Percentiles rank a stretch among this genome's conserved stretches.
Evolutionary conservation across 2,329 filamentous ascomycete genomes (phyloP).

Genomic region (Colletotrichum siamense): DNA sequence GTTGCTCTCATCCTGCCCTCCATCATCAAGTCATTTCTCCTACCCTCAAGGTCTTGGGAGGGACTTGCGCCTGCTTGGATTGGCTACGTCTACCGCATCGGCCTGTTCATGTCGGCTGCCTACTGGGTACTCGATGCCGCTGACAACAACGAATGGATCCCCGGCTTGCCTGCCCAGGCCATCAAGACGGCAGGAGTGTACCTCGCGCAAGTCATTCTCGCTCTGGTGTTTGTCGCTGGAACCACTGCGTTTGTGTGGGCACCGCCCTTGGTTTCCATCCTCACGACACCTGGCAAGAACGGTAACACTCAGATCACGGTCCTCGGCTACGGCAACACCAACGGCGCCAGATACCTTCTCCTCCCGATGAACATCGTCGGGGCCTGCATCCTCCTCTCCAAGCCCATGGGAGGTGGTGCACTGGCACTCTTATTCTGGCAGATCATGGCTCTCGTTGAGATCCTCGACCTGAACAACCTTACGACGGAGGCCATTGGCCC

Average conservation of each 20-base stretch:
- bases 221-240: slow-evolving; percentile 81
- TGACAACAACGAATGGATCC: slow-evolving; percentile 84
- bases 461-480: slow-evolving; percentile 65
- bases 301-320: slow-evolving; percentile 71
- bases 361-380: slow-evolving; percentile 80
- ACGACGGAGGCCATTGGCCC: slow-evolving; percentile 80
- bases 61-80: slow-evolving; percentile 87
- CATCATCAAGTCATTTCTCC: slow-evolving; percentile 80
- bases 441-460: slow-evolving; percentile 77
- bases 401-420: slow-evolving; percentile 91
- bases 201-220: slow-evolving; percentile 81
- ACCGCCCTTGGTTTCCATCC: slow-evolving; percentile 81
- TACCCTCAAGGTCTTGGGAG: slow-evolving; percentile 84
- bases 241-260: slow-evolving; percentile 86
- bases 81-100: slow-evolving; percentile 76
- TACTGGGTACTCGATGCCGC: slow-evolving; percentile 93
- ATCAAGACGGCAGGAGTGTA: slow-evolving; percentile 79
- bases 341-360: slow-evolving; percentile 88
- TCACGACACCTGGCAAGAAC: slow-evolving; percentile 50
- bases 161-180: slow-evolving; percentile 58
- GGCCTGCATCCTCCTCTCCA: slow-evolving; percentile 81
- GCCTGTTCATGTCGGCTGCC: slow-evolving; percentile 75
- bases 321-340: slow-evolving; percentile 90
- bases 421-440: slow-evolving; percentile 87
- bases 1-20: slow-evolving; percentile 75